A percentile compares a stretch with the other conserved stretches of the same genome.
These are phyloP conservation scores for Alloteropsis semialata DNA, from an alignment of 176 grass and related monocot genomes.

Conservation along the genomic window DNA sequence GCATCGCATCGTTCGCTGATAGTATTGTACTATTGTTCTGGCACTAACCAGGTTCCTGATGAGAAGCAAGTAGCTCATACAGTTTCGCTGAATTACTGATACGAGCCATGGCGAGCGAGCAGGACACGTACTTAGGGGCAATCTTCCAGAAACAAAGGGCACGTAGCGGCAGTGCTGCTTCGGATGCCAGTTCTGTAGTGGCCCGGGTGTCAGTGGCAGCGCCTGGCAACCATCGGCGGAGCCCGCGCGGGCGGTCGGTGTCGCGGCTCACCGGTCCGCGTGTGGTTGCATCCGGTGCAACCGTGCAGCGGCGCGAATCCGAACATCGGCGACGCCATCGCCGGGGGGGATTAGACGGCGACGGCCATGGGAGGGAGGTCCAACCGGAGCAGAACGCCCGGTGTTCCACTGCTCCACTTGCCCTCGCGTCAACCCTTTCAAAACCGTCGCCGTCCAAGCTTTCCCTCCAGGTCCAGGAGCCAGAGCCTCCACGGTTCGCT, in stretches of 20 bases:
- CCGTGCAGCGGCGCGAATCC: background rate
- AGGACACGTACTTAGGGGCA: too few relatives aligned
- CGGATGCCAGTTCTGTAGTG: background rate
- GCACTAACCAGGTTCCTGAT: background rate
- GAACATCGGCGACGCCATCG: conserved; percentile 29
- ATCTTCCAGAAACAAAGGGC: too few relatives aligned
- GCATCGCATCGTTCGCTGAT: too few relatives aligned
- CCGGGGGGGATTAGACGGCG: conserved; percentile 16
- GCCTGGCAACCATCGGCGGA: background rate
- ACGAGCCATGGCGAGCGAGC: background rate
- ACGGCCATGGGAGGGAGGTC: conserved; percentile 23
- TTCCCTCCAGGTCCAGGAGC: conserved; percentile 1
- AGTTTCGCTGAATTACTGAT: background rate
- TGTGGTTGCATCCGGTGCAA: conserved; percentile 18
- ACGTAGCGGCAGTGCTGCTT: background rate
- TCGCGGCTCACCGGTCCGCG: background rate
- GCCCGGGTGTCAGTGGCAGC: background rate
- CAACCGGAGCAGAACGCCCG: background rate
- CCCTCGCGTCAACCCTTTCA: conserved; percentile 37
- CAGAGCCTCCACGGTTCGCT: conserved; percentile 26
- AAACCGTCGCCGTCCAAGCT: conserved; percentile 49
- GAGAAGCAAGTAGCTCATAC: too few relatives aligned
- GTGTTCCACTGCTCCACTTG: background rate
- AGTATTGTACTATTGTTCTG: background rate
- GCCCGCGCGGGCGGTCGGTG: background rate